Base-by-base conservation (phyloP, 2,329 filamentous ascomycete genomes). In the Ophiostoma fasciatum region DNA sequence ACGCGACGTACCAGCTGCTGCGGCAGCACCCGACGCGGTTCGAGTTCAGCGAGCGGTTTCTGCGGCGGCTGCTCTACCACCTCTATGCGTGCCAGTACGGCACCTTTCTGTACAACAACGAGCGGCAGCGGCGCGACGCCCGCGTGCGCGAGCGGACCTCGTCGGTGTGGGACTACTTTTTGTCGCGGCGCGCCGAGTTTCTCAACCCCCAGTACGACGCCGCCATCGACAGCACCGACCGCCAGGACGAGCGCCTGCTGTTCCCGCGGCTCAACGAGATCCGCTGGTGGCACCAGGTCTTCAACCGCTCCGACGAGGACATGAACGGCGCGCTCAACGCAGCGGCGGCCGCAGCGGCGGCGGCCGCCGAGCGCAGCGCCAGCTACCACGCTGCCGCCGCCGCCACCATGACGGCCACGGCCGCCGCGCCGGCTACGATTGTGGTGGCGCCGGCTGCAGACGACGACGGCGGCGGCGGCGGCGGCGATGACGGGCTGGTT, bases 11-110 rank as follows among this genome's bases (percentile, higher is more conserved):
- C 52, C 90, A 98, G 54, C 66, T 98, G 20, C 61, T 93, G 18
- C 68, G 82, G 42, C 90, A 96, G 53, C 66, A 88, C 48, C 85
- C 85, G 1, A 81, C 74, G 7, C 78, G 87, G 0, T 98, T 98
- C 51, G 88, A 98, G 54, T 98, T 85, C 58, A 96, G 93, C 47
- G 90, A 96, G 54, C 76, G 88, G 5, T 96, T 98, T 55, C 62
- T 98, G 7, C 72, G 84, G 19, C 75, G 90, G 15, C 63, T 98
- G 4, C 65, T 96, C 2, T 98, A 96, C 52, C 90, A 98, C 53
- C 69, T 93, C 2, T 88, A 96, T 52, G 88, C 88, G 1, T 94
- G 87, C 46, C 90, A 98, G 53, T 98, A 94, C 45, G 90, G 90
- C 31, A 94, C 88, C 0, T 98, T 98, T 53, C 66, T 98, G 5